These are phyloP conservation scores for Acanthamoeba culbertsoni DNA, from an alignment of 208 protist species.

Conservation along the genomic window DNA sequence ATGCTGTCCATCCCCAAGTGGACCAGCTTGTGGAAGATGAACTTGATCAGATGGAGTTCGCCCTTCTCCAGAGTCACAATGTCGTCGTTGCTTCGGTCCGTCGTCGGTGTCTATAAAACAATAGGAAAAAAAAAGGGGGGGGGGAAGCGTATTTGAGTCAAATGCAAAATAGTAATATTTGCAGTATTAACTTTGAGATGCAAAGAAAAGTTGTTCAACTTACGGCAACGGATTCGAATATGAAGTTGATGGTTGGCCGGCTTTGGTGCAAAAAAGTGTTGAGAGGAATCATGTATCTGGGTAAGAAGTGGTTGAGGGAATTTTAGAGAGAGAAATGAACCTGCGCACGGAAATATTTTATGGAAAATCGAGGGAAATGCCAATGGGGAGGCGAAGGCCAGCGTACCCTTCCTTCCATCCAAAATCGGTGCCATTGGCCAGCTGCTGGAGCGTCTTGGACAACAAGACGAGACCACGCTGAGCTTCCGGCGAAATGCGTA, in stretches of 20 bases:
- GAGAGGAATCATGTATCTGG: not conserved
- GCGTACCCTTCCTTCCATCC: constrained; percentile 63
- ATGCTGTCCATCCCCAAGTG: not conserved
- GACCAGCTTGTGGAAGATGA: not conserved
- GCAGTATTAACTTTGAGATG: too few relatives aligned
- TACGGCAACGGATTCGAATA: not conserved
- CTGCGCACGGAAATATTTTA: not conserved
- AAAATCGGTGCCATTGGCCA: constrained; percentile 73
- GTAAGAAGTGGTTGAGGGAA: not conserved
- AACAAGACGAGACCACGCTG: constrained; percentile 61
- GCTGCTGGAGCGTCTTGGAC: constrained; percentile 74
- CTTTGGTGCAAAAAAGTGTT: not conserved
- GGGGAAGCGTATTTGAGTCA: too few relatives aligned
- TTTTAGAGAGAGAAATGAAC: not conserved
- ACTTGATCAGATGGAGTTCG: not conserved
- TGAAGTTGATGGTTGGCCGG: not conserved
- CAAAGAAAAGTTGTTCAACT: not conserved
- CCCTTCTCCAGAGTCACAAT: not conserved
- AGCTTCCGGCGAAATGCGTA: not conserved
- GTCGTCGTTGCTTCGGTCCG: not conserved
- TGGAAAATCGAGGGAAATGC: too few relatives aligned
- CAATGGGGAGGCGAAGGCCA: too few relatives aligned
- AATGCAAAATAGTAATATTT: too few relatives aligned
- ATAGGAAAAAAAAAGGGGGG: too few relatives aligned
- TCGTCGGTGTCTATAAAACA: not conserved